Evolutionary conservation across 371 early-diverging fungal genomes (phyloP), one percentile per base, ranked within the genome.

Genomic region (Mortierella sp.): DNA sequence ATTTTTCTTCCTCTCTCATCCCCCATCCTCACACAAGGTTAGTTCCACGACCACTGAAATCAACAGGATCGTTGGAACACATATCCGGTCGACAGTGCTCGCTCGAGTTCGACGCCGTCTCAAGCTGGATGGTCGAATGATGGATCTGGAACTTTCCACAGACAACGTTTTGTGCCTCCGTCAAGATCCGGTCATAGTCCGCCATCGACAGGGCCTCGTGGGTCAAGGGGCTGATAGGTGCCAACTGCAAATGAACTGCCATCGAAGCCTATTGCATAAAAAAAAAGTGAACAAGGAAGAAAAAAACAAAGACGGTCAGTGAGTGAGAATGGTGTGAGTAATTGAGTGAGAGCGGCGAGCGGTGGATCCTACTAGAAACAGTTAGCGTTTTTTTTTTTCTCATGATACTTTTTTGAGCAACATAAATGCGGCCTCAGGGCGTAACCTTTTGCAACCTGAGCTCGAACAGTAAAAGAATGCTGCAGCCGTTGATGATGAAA

Each of bases 91-190:
- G 87, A 72, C 91, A 91, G 70, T 91, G 91, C 38, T 90, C 90
- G 46, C 89, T 90, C 18, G 84, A 72, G 35, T 87, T 84, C 4
- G 89, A 88, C 12, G 90, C 88, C 29, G 90, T 88, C 84, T 95
- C 96, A 35, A 94, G 83, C 82, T 95, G 95, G 46, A 95, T 90
- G 21, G 95, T 95, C 35, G 93, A 90, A 76, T 95, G 93, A 77
- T 94, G 94, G 21, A 95, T 93, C 60, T 91, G 93, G 88, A 91
- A 95, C 35, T 88, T 83, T 70, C 89, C 90, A 76, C 94, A 94
- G 2, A 94, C 88, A 46, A 94, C 87, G 48, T 91, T 90, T 75
- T 95, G 94, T 3, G 94, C 92, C 72, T 89, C 89, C 0, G 84
- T 81, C 54, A 94, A 78, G 24, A 95, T 88, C 21, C 90, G 87